Evolutionary conservation across 495 filamentous ascomycete genomes (phyloP), one percentile per base, ranked within the genome.

Genomic region (Neurospora discreta): DNA sequence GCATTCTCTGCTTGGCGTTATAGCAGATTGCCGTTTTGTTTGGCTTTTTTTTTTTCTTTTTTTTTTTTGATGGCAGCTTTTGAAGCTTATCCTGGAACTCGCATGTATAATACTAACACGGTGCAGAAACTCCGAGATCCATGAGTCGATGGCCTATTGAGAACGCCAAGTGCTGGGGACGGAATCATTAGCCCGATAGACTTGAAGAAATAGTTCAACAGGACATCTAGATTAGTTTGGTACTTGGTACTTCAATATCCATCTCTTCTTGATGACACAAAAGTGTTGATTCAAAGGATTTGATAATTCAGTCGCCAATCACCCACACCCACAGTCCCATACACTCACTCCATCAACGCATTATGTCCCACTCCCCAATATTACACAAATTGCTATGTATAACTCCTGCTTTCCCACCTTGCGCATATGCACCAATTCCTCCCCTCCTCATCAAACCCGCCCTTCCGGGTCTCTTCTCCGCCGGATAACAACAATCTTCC

Each of bases 311-410:
- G n/a, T n/a, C n/a, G n/a, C n/a, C n/a, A n/a, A n/a, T n/a, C n/a
- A n/a, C n/a, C n/a, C n/a, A n/a, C n/a, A n/a, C n/a, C n/a, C n/a
- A n/a, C n/a, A n/a, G n/a, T n/a, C n/a, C n/a, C n/a, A n/a, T n/a
- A n/a, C n/a, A n/a, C n/a, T n/a, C 70, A 76, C 73, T 75, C 78
- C 77, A 89, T 90, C 72, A 83, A 77, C 10, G 87, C 78, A 84
- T 91, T 89, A 79, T 91, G 89, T 1, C 88, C 88, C 88, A 87
- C 41, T 85, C 76, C 44, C n/a, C n/a, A n/a, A n/a, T n/a, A n/a
- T n/a, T n/a, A n/a, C n/a, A n/a, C n/a, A n/a, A n/a, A n/a, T n/a
- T n/a, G n/a, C n/a, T n/a, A n/a, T n/a, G n/a, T 79, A 73, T 36
- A 80, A 71, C 71, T 76, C 75, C 68, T 81, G 73, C 39, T 76